A percentile compares a stretch with the other conserved stretches of the same genome.
These are phyloP conservation scores for Chytriomyces confervae DNA, from an alignment of 192 early-diverging fungal species.

Conservation along the genomic window DNA sequence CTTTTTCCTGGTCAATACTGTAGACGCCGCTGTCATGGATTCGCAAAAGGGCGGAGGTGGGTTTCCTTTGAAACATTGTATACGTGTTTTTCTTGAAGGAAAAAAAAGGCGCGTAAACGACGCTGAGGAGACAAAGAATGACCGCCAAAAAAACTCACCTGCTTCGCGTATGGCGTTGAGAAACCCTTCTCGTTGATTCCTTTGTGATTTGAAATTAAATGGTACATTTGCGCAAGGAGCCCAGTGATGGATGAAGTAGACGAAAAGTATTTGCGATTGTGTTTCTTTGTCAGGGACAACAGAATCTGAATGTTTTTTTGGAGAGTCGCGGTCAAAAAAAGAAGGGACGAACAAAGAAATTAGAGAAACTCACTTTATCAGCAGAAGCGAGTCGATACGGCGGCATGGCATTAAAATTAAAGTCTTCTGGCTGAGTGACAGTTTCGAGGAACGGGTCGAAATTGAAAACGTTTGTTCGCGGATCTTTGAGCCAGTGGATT, in stretches of 20 bases:
- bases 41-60: constrained; percentile 73
- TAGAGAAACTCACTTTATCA: constrained; percentile 65
- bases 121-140: no score
- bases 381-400: constrained; percentile 81
- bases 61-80: constrained; percentile 69
- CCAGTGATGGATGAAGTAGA: constrained; percentile 91
- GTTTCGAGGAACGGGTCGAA: constrained; percentile 81
- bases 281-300: constrained; percentile 40
- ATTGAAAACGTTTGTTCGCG: constrained; percentile 74
- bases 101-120: not conserved
- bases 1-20: constrained; percentile 85
- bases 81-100: constrained; percentile 55
- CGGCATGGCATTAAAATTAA: constrained; percentile 81
- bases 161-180: constrained; percentile 66
- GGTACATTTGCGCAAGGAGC: constrained; percentile 78
- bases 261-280: constrained; percentile 68
- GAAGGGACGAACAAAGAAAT: no score
- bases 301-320: constrained; percentile 20
- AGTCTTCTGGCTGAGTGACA: constrained; percentile 78
- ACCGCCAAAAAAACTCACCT: no score
- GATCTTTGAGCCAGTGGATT: constrained; percentile 80
- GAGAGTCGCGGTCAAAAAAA: not conserved
- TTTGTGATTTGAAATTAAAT: constrained; percentile 68
- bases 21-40: constrained; percentile 72
- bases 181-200: constrained; percentile 64